phyloP scores from a whole-genome alignment of 495 filamentous ascomycete species.

The Saxophila tyrrhenica region DNA sequence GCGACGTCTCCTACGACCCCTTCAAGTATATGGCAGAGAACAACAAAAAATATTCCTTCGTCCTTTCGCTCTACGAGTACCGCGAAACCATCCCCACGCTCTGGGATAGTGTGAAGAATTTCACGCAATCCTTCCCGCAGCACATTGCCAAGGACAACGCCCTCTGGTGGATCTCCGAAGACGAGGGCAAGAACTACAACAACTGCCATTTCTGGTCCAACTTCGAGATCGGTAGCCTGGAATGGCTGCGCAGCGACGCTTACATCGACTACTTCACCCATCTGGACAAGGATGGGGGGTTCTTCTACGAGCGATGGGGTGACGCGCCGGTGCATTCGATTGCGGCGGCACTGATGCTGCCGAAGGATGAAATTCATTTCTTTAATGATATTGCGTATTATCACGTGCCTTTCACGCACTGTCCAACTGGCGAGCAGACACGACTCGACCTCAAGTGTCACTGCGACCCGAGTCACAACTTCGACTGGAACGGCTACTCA shows the following conservation, averaged over 20 bases:
- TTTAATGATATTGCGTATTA: conserved; percentile 99
- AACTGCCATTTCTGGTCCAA: conserved; percentile 79
- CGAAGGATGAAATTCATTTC: conserved; percentile 92
- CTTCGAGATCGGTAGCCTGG: conserved; percentile 51
- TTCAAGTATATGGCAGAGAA: conserved; percentile 37
- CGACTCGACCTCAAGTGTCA: conserved; percentile 74
- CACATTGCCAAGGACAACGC: conserved; percentile 76
- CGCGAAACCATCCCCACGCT: conserved; percentile 89
- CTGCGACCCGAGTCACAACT: conserved; percentile 92
- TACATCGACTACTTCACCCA: conserved; percentile 48
- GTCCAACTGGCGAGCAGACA: conserved; percentile 74
- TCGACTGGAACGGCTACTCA: conserved; percentile 96
- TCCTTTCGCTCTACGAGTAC: conserved; percentile 69
- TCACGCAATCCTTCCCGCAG: conserved; percentile 78
- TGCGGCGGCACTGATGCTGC: conserved; percentile 70
- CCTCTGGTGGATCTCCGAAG: conserved; percentile 84
- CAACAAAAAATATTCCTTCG: conserved; percentile 36
- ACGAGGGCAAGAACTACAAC: conserved; percentile 77
- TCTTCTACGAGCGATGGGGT: conserved; percentile 53
- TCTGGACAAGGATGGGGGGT: conserved; percentile 46
- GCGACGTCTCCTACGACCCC: conserved; percentile 37
- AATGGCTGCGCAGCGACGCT: conserved; percentile 45
- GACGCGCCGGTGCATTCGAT: conserved; percentile 76
- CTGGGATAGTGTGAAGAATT: conserved; percentile 86
- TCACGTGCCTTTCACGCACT: conserved; percentile 98